A percentile compares a stretch with the other conserved stretches of the same genome.
Evolutionary conservation across 2,329 filamentous ascomycete genomes (phyloP).

Genomic region (Paraphaeosphaeria minitans): DNA sequence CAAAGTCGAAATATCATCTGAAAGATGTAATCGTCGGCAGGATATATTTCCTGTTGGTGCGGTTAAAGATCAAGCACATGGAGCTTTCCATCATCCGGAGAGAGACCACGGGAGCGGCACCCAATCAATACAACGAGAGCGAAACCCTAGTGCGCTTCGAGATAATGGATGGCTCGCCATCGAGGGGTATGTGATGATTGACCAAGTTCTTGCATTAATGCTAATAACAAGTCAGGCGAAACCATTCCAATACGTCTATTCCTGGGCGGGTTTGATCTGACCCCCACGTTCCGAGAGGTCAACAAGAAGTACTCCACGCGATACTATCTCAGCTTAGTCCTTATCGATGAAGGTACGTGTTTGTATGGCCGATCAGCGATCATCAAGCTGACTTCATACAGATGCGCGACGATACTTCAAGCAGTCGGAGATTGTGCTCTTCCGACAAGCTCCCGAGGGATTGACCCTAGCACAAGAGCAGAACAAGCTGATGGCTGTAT

Average conservation of each 20-base stretch:
- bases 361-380: slow-evolving; percentile 17
- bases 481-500: slow-evolving; percentile 49
- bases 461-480: slow-evolving; percentile 55
- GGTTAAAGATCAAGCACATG: slow-evolving; percentile 99
- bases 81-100: slow-evolving; percentile 96
- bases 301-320: slow-evolving; percentile 99
- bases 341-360: slow-evolving; percentile 84
- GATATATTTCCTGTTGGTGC: slow-evolving; percentile 96
- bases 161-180: slow-evolving; percentile 99
- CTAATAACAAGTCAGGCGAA: slow-evolving; percentile 60
- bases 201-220: background rate
- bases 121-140: slow-evolving; percentile 99
- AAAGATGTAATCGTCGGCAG: slow-evolving; percentile 98
- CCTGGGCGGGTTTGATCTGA: slow-evolving; percentile 95
- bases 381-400: slow-evolving; percentile 46
- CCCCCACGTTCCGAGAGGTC: slow-evolving; percentile 97
- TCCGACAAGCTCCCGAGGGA: slow-evolving; percentile 70
- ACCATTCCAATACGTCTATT: slow-evolving; percentile 97
- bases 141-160: slow-evolving; percentile 97
- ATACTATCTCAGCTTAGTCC: slow-evolving; percentile 94
- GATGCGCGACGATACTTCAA: slow-evolving; percentile 98
- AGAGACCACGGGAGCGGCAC: slow-evolving; percentile 93
- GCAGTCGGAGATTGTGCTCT: slow-evolving; percentile 97
- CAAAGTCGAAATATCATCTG: slow-evolving; percentile 97
- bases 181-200: slow-evolving; percentile 68